phyloP scores from a whole-genome alignment of 2,329 filamentous ascomycete species.

The Lasiodiplodia theobromae region DNA sequence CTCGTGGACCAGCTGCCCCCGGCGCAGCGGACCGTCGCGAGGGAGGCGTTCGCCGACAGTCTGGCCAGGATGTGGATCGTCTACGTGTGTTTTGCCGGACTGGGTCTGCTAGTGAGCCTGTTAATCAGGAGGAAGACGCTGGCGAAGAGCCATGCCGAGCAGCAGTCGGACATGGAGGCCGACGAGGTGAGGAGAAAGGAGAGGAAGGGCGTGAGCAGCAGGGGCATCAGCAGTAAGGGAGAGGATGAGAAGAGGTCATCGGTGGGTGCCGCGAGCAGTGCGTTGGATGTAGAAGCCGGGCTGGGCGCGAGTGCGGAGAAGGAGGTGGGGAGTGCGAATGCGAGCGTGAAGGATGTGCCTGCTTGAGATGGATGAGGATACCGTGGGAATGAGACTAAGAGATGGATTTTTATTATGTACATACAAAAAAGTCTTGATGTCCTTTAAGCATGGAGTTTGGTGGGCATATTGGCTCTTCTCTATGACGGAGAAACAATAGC shows the following conservation, averaged over 20 bases:
- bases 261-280: neutral
- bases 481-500: too few relatives aligned
- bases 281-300: neutral
- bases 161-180: slow-evolving; percentile 56
- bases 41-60: slow-evolving; percentile 52
- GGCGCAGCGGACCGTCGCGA: slow-evolving; percentile 52
- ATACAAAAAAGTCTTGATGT: neutral
- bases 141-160: slow-evolving; percentile 54
- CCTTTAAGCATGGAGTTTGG: too few relatives aligned
- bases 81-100: slow-evolving; percentile 51
- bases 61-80: slow-evolving; percentile 59
- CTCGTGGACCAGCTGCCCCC: slow-evolving; percentile 61
- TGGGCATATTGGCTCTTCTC: too few relatives aligned
- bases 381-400: too few relatives aligned
- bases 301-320: neutral
- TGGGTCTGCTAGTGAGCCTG: slow-evolving; percentile 49
- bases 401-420: too few relatives aligned
- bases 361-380: neutral
- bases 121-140: slow-evolving; percentile 53
- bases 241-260: neutral
- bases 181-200: slow-evolving; percentile 41
- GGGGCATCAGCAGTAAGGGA: neutral
- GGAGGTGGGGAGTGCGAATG: neutral
- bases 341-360: slow-evolving; percentile 2
- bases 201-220: neutral